These are phyloP conservation scores for Xylariaceae sp. DNA, from an alignment of 2,329 filamentous ascomycete species.

Conservation along the genomic window DNA sequence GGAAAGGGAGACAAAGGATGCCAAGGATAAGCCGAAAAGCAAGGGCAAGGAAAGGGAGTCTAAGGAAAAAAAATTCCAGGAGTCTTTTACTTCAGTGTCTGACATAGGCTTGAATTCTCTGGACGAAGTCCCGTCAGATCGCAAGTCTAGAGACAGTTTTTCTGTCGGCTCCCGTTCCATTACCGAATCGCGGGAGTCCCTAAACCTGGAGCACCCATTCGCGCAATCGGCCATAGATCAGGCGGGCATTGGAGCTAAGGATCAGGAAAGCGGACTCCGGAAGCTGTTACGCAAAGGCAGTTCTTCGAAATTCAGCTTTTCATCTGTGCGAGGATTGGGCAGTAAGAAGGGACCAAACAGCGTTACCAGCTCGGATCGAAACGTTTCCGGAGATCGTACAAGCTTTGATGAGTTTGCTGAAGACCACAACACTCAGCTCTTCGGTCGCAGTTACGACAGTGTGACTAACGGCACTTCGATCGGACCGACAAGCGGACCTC, in stretches of 20 bases:
- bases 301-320: constrained; percentile 59
- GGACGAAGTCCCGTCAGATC: constrained; percentile 47
- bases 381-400: constrained; percentile 49
- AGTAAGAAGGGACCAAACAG: constrained; percentile 56
- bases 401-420: constrained; percentile 54
- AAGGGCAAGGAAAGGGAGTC: constrained; percentile 38
- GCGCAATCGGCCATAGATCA: constrained; percentile 55
- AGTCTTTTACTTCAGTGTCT: constrained; percentile 34
- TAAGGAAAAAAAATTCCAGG: constrained; percentile 38
- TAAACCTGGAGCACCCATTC: constrained; percentile 48
- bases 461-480: constrained; percentile 51
- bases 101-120: constrained; percentile 37
- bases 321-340: constrained; percentile 43
- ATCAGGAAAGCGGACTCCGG: constrained; percentile 52
- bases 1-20: constrained; percentile 34
- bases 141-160: constrained; percentile 50
- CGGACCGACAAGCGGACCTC: constrained; percentile 44
- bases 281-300: constrained; percentile 61
- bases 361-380: constrained; percentile 52
- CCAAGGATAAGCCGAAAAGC: constrained; percentile 34
- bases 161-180: constrained; percentile 56
- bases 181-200: constrained; percentile 55
- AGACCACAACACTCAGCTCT: constrained; percentile 29
- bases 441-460: constrained; percentile 52
- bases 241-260: constrained; percentile 39